Conservation (phyloP, 352 stramenopile species). For the Thalassiosira livingstoniorum region DNA sequence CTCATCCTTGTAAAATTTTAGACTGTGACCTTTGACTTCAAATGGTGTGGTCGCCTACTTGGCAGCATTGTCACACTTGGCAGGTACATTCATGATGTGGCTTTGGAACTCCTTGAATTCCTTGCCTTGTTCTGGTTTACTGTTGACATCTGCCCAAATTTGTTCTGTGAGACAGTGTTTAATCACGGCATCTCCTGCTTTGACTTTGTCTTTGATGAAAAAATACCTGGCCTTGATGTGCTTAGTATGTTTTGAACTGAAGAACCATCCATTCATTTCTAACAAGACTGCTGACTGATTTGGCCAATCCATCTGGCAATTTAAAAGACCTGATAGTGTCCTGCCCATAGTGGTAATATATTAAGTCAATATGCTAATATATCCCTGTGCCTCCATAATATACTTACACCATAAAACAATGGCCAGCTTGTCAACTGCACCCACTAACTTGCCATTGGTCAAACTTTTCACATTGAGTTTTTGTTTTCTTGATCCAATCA, state of each 20-base stretch:
- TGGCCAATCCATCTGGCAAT: too few species aligned
- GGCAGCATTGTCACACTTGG: neutral
- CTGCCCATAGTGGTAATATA: conserved; percentile 52
- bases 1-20: neutral
- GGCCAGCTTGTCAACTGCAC: conserved; percentile 2
- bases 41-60: neutral
- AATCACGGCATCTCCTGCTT: neutral
- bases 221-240: neutral
- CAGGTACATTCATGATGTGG: neutral
- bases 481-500: conserved; percentile 40
- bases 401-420: conserved; percentile 16
- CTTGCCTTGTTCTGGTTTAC: neutral
- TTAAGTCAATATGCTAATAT: conserved; percentile 14
- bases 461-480: conserved; percentile 60
- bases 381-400: conserved; percentile 30
- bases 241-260: neutral
- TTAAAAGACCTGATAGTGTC: too few species aligned
- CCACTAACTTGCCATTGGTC: conserved; percentile 40
- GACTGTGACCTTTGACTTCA: too few species aligned
- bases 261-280: neutral
- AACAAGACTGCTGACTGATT: conserved; percentile 53
- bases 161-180: conserved; percentile 4
- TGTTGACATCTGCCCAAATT: neutral
- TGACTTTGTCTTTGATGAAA: neutral
- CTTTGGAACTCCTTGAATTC: neutral